Base-by-base conservation (phyloP, 306 rosid genomes). In the Dryas alaskensis region DNA sequence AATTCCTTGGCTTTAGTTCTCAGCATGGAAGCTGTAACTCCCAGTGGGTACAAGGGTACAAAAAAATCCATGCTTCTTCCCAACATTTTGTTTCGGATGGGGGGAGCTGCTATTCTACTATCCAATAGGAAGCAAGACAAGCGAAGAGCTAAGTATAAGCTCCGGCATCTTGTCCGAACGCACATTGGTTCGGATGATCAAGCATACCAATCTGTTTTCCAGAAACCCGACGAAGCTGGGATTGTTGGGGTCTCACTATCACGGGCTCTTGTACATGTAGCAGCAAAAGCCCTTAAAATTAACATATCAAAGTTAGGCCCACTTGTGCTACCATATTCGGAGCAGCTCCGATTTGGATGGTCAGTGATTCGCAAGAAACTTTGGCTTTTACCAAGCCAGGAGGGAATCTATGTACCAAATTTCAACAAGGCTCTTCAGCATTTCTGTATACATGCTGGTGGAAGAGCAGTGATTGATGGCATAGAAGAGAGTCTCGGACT, bases 391-490 rank as follows among this genome's bases (percentile, higher is more conserved):
- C 8, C 48, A 5, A 8, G 81, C 68, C 54, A 78, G 61, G 71
- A 59, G 68, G 80, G 52, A 53, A 25, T 57, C n/a, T 85, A 79
- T 25, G 86, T 78, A 19, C 97, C 89, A 1, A 83, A 84, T 74
- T 93, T 89, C 66, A 86, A 17, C 72, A 87, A 78, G 78, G 86
- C 90, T 14, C 87, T 90, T 8, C 73, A 87, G 80, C 97, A 86
- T 77, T 89, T 90, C 76, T 90, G 96, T 68, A 84, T 84, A 62
- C 92, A 93, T 63, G 96, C 96, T 0, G 98, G 97, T 42, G 97
- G 98, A 13, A 90, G 85, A 64, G 67, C 86, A 5, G 93, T 89
- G 7, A 79, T 89, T 4, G 86, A 90, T 60, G 88, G 84, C 55
- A 84, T 89, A 27, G 88, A 83, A 70, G 80, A 83, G 48, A 80